Evolutionary conservation across 2,329 filamentous ascomycete species (phyloP).

Genomic region (Penicillium paneum): DNA sequence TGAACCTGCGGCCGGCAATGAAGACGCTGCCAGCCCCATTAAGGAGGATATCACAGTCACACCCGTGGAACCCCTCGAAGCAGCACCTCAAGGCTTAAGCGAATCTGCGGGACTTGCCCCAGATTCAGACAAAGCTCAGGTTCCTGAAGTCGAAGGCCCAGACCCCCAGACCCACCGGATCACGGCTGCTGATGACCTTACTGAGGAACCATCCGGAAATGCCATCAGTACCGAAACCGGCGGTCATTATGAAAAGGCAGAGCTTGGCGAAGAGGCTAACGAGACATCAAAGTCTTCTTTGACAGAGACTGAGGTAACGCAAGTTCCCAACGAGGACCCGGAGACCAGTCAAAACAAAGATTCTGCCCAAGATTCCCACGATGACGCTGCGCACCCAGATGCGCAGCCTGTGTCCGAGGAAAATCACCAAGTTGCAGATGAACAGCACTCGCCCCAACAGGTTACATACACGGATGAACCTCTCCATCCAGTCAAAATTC

Average conservation of each 20-base stretch:
- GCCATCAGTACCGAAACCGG: neutral
- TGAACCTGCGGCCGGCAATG: constrained; percentile 9
- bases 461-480: constrained; percentile 9
- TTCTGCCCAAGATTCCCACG: constrained; percentile 9
- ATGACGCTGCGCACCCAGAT: constrained; percentile 10
- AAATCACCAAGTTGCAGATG: constrained; percentile 2
- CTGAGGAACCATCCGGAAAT: neutral
- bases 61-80: constrained; percentile 3
- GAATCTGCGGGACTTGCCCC: neutral
- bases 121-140: neutral
- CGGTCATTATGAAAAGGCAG: neutral
- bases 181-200: constrained; percentile 1
- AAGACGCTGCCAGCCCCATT: constrained; percentile 4
- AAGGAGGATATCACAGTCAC: constrained; percentile 6
- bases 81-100: constrained; percentile 2
- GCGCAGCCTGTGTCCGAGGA: constrained; percentile 4
- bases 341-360: constrained; percentile 13
- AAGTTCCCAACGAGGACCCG: constrained; percentile 15
- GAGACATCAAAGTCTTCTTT: constrained; percentile 10
- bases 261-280: constrained; percentile 21
- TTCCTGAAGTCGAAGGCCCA: neutral
- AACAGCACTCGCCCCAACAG: constrained; percentile 23
- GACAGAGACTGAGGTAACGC: constrained; percentile 1
- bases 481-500: constrained; percentile 51
- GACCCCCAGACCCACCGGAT: neutral